phyloP scores from a whole-genome alignment of 805 yeast species.

The Suhomyces kilbournensis region DNA sequence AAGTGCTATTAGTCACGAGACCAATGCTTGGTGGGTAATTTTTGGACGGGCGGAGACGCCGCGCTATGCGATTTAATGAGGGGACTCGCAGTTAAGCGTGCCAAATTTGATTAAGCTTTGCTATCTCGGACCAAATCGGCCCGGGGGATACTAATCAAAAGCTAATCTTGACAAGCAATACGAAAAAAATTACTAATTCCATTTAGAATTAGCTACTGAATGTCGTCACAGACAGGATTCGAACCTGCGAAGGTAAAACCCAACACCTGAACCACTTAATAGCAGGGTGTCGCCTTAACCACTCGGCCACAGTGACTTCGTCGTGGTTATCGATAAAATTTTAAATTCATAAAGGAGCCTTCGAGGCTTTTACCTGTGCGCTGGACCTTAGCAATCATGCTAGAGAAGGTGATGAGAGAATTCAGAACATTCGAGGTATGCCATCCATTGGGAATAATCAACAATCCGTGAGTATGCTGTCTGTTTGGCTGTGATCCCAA shows the following conservation, averaged over 20 bases:
- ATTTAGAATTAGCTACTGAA: constrained; percentile 12
- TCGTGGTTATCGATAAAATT: no score
- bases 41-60: background rate
- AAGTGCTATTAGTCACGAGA: background rate
- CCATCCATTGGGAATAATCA: no score
- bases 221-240: constrained; percentile 98
- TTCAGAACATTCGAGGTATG: background rate
- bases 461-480: background rate
- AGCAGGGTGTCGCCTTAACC: constrained; percentile 53
- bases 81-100: background rate
- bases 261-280: constrained; percentile 30
- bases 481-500: background rate
- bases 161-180: background rate
- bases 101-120: background rate
- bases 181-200: background rate
- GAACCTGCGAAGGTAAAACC: constrained; percentile 84
- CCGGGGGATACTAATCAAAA: background rate
- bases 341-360: no score
- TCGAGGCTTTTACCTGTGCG: no score
- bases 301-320: constrained; percentile 48
- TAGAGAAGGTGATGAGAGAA: background rate
- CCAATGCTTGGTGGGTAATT: background rate
- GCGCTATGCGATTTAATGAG: background rate
- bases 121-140: background rate
- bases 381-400: no score